phyloP scores from a whole-genome alignment of 1,284 basidiomycete species.

The Crepidotus sp. region DNA sequence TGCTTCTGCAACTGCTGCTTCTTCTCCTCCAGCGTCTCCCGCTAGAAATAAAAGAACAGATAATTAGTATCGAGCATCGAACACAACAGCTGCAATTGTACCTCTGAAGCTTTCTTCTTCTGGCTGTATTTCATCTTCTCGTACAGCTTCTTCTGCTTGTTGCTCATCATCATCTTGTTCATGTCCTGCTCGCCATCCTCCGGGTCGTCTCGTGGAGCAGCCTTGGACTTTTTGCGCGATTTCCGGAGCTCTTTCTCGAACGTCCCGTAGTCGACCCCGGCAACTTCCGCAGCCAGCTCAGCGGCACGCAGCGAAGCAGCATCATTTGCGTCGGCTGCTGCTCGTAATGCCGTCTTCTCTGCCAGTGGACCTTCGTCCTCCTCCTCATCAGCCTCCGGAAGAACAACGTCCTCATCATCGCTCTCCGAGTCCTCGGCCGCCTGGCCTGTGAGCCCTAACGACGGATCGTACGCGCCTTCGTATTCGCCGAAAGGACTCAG shows the following conservation, averaged over 20 bases:
- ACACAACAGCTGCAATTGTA: slow-evolving; percentile 29
- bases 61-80: slow-evolving; percentile 12
- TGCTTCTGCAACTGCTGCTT: slow-evolving; percentile 51
- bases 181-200: slow-evolving; percentile 71
- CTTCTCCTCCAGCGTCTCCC: slow-evolving; percentile 54
- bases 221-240: slow-evolving; percentile 45
- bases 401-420: slow-evolving; percentile 22
- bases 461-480: slow-evolving; percentile 71
- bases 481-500: slow-evolving; percentile 90
- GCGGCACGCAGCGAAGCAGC: slow-evolving; percentile 74
- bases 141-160: slow-evolving; percentile 93
- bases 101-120: slow-evolving; percentile 75
- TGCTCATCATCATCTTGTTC: slow-evolving; percentile 99
- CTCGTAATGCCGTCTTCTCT: slow-evolving; percentile 35
- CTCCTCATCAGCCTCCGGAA: slow-evolving; percentile 32
- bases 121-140: slow-evolving; percentile 91
- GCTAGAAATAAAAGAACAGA: slow-evolving; percentile 35
- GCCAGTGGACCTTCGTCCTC: slow-evolving; percentile 25
- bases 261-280: slow-evolving; percentile 74
- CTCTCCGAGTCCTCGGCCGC: slow-evolving; percentile 24
- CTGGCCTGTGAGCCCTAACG: slow-evolving; percentile 32
- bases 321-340: slow-evolving; percentile 47
- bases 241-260: slow-evolving; percentile 79
- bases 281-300: slow-evolving; percentile 89
- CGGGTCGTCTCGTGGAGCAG: slow-evolving; percentile 22